These are phyloP conservation scores for Cystobasidiopsis lactophilus DNA, from an alignment of 768 basidiomycete species.

Conservation along the genomic window DNA sequence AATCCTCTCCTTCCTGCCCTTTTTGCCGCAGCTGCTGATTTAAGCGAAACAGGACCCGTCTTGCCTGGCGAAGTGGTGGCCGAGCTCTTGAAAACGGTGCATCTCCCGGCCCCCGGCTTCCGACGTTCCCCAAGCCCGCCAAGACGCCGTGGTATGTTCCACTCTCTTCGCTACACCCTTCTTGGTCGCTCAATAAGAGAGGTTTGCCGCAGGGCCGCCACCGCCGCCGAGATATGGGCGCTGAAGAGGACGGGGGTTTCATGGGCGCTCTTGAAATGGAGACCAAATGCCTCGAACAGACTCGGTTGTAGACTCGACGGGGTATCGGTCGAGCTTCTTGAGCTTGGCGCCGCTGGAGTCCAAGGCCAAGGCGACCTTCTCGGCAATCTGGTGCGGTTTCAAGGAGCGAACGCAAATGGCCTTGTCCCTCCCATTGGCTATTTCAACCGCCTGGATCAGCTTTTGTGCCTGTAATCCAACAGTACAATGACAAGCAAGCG, in stretches of 20 bases:
- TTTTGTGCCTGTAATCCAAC: background rate
- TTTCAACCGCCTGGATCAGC: background rate
- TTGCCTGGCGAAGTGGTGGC: background rate
- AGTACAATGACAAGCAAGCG: slow-evolving; percentile 17
- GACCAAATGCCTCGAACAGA: slow-evolving; percentile 75
- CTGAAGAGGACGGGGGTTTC: background rate
- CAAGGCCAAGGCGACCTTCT: slow-evolving; percentile 60
- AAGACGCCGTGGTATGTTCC: too few species aligned
- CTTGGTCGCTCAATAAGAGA: too few species aligned
- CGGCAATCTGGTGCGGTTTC: slow-evolving; percentile 46
- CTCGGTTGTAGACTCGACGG: slow-evolving; percentile 57
- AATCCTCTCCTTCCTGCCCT: background rate
- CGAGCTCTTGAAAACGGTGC: background rate
- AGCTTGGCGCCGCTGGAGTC: slow-evolving; percentile 76
- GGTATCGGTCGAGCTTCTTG: slow-evolving; percentile 45
- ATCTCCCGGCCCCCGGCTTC: too few species aligned
- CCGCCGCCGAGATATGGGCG: background rate
- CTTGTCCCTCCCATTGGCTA: slow-evolving; percentile 73
- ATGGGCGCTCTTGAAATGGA: slow-evolving; percentile 40
- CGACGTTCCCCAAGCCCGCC: too few species aligned
- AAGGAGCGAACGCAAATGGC: slow-evolving; percentile 58
- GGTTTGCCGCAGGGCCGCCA: too few species aligned
- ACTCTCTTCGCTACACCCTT: too few species aligned
- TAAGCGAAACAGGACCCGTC: background rate
- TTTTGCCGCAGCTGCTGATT: background rate